A percentile compares a stretch with the other conserved stretches of the same genome.
These are phyloP conservation scores for Stentor coeruleus DNA, from an alignment of 73 alveolate genomes.

Conservation along the genomic window DNA sequence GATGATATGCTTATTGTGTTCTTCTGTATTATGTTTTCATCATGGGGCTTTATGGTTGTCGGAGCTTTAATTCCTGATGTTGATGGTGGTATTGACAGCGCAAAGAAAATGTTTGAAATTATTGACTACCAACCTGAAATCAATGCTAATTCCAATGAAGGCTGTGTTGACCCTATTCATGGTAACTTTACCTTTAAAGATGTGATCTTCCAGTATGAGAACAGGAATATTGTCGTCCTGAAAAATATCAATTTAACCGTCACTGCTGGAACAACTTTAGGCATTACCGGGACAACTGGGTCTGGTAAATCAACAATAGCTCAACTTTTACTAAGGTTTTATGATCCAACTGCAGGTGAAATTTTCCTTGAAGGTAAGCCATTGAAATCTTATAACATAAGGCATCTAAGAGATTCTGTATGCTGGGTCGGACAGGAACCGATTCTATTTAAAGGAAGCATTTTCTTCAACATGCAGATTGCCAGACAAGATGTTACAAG, in stretches of 20 bases:
- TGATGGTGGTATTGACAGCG: constrained; percentile 51
- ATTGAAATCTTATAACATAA: constrained; percentile 46
- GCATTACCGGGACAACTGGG: constrained; percentile 69
- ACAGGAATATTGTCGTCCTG: constrained; percentile 49
- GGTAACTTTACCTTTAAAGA: constrained; percentile 63
- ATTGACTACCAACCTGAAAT: constrained; percentile 32
- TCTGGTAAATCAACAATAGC: constrained; percentile 85
- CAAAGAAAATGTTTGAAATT: constrained; percentile 36
- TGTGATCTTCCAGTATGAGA: constrained; percentile 74
- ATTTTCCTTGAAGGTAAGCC: constrained; percentile 60
- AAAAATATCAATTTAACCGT: constrained; percentile 39
- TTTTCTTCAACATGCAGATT: constrained; percentile 66
- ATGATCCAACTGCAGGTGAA: constrained; percentile 87
- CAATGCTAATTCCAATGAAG: not conserved
- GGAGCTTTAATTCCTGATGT: constrained; percentile 49
- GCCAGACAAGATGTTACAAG: constrained; percentile 65
- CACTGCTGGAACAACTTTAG: constrained; percentile 45
- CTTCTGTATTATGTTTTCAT: constrained; percentile 5
- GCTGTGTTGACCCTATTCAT: constrained; percentile 25
- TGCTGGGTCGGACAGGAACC: constrained; percentile 87
- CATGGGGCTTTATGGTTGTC: constrained; percentile 11
- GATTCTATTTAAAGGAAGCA: constrained; percentile 83
- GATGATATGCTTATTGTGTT: not conserved
- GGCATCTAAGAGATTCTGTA: constrained; percentile 28
- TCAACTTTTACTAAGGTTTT: constrained; percentile 90